Evolutionary conservation across 140 eudicot species (phyloP).

Genomic region (Senecio squalidus): DNA sequence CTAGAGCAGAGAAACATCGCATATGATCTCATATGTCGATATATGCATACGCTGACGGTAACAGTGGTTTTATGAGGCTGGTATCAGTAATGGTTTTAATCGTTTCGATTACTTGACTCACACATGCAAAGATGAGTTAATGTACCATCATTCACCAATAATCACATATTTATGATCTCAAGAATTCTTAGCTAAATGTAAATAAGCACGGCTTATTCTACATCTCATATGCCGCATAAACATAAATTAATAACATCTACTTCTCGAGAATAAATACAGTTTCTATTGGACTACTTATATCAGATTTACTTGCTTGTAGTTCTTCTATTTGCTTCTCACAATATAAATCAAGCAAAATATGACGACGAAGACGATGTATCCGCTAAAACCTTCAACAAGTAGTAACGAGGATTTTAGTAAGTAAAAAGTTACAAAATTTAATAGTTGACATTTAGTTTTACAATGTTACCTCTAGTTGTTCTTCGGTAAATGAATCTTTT

Average conservation of each 20-base stretch:
- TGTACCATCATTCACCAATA: background rate
- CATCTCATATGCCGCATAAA: slow-evolving; percentile 22
- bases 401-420: slow-evolving; percentile 12
- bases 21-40: no score
- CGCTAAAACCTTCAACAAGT: slow-evolving; percentile 70
- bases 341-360: slow-evolving; percentile 73
- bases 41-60: no score
- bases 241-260: slow-evolving; percentile 7
- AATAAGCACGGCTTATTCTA: slow-evolving; percentile 19
- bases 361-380: slow-evolving; percentile 97
- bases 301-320: slow-evolving; percentile 27
- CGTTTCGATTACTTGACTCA: slow-evolving; percentile 15
- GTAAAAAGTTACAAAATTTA: background rate
- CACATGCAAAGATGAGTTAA: slow-evolving; percentile 9
- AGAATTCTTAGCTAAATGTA: slow-evolving; percentile 10
- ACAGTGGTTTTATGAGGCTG: slow-evolving; percentile 15
- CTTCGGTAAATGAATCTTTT: slow-evolving; percentile 86
- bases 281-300: slow-evolving; percentile 19
- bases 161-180: background rate
- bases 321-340: slow-evolving; percentile 26
- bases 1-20: slow-evolving; percentile 12
- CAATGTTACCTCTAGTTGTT: slow-evolving; percentile 81
- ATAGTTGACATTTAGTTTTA: no score
- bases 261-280: slow-evolving; percentile 9
- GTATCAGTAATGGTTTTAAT: slow-evolving; percentile 14